Conservation (phyloP, 1,284 basidiomycete species). For the Pyrrhoderma lamaoense region DNA sequence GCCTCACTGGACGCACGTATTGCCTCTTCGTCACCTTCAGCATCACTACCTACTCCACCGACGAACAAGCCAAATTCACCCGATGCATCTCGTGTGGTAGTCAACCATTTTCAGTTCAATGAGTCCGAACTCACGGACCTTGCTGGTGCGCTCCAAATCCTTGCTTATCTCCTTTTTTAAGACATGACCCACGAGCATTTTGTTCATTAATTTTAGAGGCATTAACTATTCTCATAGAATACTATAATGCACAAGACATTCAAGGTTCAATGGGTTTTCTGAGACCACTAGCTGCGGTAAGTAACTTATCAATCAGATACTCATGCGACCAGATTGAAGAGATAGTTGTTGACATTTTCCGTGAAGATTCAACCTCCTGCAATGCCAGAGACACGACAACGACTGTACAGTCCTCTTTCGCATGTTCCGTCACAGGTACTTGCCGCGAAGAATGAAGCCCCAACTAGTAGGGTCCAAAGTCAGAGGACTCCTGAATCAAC, state of each 20-base stretch:
- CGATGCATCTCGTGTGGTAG: constrained; percentile 55
- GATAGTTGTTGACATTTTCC: neutral
- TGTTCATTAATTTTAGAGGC: constrained; percentile 38
- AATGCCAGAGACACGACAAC: constrained; percentile 7
- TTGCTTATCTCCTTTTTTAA: constrained; percentile 14
- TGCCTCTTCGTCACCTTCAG: constrained; percentile 50
- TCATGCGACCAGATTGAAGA: neutral
- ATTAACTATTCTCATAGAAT: constrained; percentile 60
- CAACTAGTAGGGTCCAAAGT: constrained; percentile 4
- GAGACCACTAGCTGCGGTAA: constrained; percentile 41
- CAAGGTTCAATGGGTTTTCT: constrained; percentile 41
- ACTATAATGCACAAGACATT: constrained; percentile 57
- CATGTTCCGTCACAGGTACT: constrained; percentile 26
- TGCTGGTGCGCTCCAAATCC: constrained; percentile 38
- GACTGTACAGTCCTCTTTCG: constrained; percentile 10
- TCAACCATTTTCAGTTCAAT: constrained; percentile 58
- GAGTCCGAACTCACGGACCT: constrained; percentile 49
- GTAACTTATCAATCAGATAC: constrained; percentile 23
- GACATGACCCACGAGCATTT: neutral
- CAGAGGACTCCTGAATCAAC: constrained; percentile 48
- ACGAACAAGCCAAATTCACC: constrained; percentile 66
- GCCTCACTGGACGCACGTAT: constrained; percentile 65
- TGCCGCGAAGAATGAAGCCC: constrained; percentile 21
- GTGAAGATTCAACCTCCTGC: constrained; percentile 16
- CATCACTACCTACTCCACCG: constrained; percentile 66